phyloP scores from a whole-genome alignment of 768 basidiomycete species.

The Hydnomerulius pinastri region DNA sequence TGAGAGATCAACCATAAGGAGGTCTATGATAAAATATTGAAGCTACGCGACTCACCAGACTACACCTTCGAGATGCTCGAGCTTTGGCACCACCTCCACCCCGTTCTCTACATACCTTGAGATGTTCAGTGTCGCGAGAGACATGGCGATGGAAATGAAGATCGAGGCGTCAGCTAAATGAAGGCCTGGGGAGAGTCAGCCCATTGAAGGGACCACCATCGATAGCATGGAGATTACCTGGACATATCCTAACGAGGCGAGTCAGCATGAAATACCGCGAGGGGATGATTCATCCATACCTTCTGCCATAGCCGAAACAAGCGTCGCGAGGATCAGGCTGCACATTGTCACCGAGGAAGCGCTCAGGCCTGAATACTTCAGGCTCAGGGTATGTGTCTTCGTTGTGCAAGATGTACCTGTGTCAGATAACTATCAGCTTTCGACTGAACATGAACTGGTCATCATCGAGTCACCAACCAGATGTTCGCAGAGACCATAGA shows the following conservation, averaged over 20 bases:
- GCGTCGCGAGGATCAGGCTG: constrained; percentile 6
- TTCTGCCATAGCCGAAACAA: constrained; percentile 17
- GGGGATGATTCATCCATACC: too few species aligned
- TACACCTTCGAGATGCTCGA: neutral
- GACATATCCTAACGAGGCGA: constrained; percentile 3
- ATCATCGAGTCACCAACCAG: constrained; percentile 6
- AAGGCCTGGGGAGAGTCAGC: neutral
- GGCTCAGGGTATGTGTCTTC: constrained; percentile 11
- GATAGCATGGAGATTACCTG: neutral
- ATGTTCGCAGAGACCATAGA: constrained; percentile 1
- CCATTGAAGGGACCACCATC: neutral
- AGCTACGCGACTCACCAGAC: neutral
- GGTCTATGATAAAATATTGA: neutral
- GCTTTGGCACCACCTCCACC: neutral
- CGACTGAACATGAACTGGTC: neutral
- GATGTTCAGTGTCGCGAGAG: constrained; percentile 10
- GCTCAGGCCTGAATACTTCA: constrained; percentile 9
- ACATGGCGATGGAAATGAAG: constrained; percentile 6
- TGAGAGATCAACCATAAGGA: neutral
- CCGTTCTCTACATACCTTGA: constrained; percentile 7
- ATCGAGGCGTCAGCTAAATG: constrained; percentile 7
- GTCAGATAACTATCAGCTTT: neutral
- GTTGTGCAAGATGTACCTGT: constrained; percentile 13
- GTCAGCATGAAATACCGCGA: too few species aligned
- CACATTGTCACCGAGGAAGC: constrained; percentile 9